Conservation (phyloP, 768 basidiomycete genomes). For the Tubosaeta brunneosetosa region DNA sequence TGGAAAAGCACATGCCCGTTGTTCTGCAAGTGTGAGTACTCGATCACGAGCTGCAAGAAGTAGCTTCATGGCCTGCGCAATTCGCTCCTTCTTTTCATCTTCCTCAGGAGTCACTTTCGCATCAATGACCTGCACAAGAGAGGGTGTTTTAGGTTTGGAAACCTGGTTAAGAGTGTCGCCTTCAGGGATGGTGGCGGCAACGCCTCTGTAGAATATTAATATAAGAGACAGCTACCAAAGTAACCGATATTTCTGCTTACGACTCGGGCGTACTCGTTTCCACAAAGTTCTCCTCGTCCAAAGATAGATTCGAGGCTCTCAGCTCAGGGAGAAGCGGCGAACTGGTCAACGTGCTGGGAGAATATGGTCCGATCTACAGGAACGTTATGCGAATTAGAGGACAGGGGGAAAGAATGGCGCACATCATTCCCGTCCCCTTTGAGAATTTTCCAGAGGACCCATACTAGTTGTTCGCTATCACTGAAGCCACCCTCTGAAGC, state of each 20-base stretch:
- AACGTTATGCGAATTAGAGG: slow-evolving; percentile 1
- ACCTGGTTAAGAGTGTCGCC: slow-evolving; percentile 1
- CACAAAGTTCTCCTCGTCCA: slow-evolving; percentile 58
- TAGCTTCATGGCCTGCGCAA: slow-evolving; percentile 63
- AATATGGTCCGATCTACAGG: slow-evolving; percentile 75
- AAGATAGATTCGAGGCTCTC: slow-evolving; percentile 63
- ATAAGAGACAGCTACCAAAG: slow-evolving; percentile 11
- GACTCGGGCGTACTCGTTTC: slow-evolving; percentile 42
- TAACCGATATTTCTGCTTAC: slow-evolving; percentile 28
- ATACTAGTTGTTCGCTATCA: slow-evolving; percentile 72
- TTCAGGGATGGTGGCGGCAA: slow-evolving; percentile 5
- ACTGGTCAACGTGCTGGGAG: slow-evolving; percentile 66
- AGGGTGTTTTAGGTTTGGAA: not conserved
- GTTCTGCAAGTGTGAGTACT: slow-evolving; percentile 70
- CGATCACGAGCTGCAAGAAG: slow-evolving; percentile 66
- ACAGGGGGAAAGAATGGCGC: slow-evolving; percentile 2
- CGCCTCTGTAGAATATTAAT: slow-evolving; percentile 15
- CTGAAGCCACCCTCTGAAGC: slow-evolving; percentile 46
- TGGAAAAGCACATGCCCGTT: slow-evolving; percentile 44
- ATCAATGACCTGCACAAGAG: slow-evolving; percentile 6
- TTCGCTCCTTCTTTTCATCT: slow-evolving; percentile 52
- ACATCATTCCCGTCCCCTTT: slow-evolving; percentile 82
- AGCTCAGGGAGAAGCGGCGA: slow-evolving; percentile 75
- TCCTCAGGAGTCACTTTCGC: slow-evolving; percentile 40
- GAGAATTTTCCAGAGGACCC: slow-evolving; percentile 85